phyloP scores from a whole-genome alignment of 176 grass and related monocot genomes.

The Pontederia crassipes region DNA sequence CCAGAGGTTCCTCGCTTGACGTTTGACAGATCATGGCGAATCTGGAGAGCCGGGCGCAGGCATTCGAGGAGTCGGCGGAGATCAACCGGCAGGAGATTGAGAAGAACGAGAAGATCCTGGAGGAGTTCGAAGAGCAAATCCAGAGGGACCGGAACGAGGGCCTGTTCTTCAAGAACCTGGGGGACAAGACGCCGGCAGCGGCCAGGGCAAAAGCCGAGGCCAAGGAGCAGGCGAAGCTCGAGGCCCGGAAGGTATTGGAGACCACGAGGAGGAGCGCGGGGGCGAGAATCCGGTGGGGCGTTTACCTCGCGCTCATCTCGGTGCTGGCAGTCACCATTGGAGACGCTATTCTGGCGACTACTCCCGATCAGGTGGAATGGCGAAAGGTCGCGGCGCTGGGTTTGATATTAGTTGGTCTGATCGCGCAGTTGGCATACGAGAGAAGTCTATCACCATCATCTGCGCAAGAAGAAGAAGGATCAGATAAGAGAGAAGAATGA shows the following conservation, averaged over 20 bases:
- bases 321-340: slow-evolving; percentile 59
- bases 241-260: slow-evolving; percentile 55
- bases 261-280: slow-evolving; percentile 38
- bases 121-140: slow-evolving; percentile 76
- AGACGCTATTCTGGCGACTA: slow-evolving; percentile 37
- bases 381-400: slow-evolving; percentile 66
- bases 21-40: slow-evolving; percentile 63
- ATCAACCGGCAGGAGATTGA: slow-evolving; percentile 65
- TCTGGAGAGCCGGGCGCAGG: slow-evolving; percentile 62
- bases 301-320: slow-evolving; percentile 78
- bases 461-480: slow-evolving; percentile 29
- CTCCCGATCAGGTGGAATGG: slow-evolving; percentile 55
- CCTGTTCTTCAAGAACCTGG: slow-evolving; percentile 84
- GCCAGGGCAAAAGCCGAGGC: slow-evolving; percentile 14
- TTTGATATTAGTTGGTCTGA: slow-evolving; percentile 68
- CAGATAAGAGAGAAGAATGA: not conserved
- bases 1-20: not conserved
- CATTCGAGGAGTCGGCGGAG: slow-evolving; percentile 62
- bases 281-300: slow-evolving; percentile 52
- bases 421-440: slow-evolving; percentile 20
- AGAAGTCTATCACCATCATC: slow-evolving; percentile 6
- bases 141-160: slow-evolving; percentile 68
- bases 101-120: slow-evolving; percentile 65
- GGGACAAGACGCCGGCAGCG: slow-evolving; percentile 35
- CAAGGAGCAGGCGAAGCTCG: slow-evolving; percentile 38